Conservation (phyloP, 2,329 filamentous ascomycete species). For the Ophiostoma ips region DNA sequence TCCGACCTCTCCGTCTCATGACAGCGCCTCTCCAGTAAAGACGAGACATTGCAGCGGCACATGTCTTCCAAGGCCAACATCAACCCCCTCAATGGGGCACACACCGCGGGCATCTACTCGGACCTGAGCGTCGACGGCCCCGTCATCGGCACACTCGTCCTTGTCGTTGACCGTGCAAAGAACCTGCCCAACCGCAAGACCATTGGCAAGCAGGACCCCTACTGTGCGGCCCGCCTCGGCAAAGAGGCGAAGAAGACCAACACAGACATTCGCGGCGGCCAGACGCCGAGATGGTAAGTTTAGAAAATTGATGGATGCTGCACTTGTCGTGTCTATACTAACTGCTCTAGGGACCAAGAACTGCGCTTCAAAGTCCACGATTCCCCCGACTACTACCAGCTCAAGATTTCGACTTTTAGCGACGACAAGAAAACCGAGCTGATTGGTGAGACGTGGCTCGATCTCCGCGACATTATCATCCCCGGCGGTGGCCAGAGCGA, state of each 20-base stretch:
- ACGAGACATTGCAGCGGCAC: not conserved
- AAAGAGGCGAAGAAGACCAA: conserved; percentile 97
- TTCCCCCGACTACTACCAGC: conserved; percentile 86
- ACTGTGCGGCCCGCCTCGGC: conserved; percentile 82
- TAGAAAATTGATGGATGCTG: no score
- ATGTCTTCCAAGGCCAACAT: conserved; percentile 42
- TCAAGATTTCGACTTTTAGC: conserved; percentile 94
- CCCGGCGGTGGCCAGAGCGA: conserved; percentile 87
- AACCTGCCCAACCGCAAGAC: conserved; percentile 94
- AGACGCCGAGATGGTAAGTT: conserved; percentile 88
- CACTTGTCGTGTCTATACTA: not conserved
- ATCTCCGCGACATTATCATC: conserved; percentile 66
- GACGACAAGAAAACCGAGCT: conserved; percentile 96
- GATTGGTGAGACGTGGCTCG: conserved; percentile 88
- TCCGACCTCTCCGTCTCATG: not conserved
- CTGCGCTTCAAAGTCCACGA: conserved; percentile 93
- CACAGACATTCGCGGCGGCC: conserved; percentile 84
- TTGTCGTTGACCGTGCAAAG: conserved; percentile 87
- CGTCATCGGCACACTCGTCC: conserved; percentile 80
- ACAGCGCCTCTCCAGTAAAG: not conserved
- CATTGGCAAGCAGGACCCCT: conserved; percentile 97
- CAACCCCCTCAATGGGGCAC: conserved; percentile 47
- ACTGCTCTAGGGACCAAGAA: conserved; percentile 71
- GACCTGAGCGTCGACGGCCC: conserved; percentile 91
- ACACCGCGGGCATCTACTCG: conserved; percentile 86